Evolutionary conservation across 306 rosid species (phyloP), one percentile per base, ranked within the genome.

Genomic region (Corylus heterophylla): DNA sequence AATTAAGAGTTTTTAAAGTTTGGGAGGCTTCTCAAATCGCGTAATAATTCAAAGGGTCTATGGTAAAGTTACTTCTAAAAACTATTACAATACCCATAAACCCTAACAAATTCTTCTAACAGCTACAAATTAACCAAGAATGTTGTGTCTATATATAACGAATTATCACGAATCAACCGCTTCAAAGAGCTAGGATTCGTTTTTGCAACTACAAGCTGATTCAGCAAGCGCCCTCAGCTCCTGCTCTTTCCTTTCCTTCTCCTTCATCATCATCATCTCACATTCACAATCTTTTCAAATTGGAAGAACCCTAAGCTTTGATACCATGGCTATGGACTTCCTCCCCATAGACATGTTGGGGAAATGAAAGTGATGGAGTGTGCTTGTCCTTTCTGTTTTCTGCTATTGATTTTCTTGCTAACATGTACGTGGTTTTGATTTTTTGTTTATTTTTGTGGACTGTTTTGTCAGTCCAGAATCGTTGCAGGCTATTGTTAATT

Each of bases 181-280:
- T 62, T 62, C 37, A 22, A 59, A 4, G 0, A 4, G 25, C 31
- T 22, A 22, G 66, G 66, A 10, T 59, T 58, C 25, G 66, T 59
- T 59, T 25, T 59, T 10, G 66, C 37, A 9, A 22, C 66, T 58
- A 58, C 14, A 58, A 10, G 31, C 12, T 58, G 31, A 20, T 79
- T 91, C 92, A 39, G 98, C 98, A 78, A 94, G 79, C 5, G 88
- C 88, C 58, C 97, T 85, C 64, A 94, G 76, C 76, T 94, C 98
- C 77, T 85, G 91, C 63, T 92, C 97, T 77, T 94, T 92, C 85
- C 87, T 86, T 76, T 92, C 97, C 85, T 89, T 94, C 87, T 91
- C 97, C 88, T 92, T 94, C 89, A 88, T 77, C 71, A 86, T 81
- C 97, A 91, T 88, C 82, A n/a, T n/a, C n/a, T n/a, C n/a, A n/a